Percentiles rank a stretch among this genome's conserved stretches.
These are phyloP conservation scores for Fallopia convolvulus DNA, from an alignment of 148 eudicot species.

Conservation along the genomic window DNA sequence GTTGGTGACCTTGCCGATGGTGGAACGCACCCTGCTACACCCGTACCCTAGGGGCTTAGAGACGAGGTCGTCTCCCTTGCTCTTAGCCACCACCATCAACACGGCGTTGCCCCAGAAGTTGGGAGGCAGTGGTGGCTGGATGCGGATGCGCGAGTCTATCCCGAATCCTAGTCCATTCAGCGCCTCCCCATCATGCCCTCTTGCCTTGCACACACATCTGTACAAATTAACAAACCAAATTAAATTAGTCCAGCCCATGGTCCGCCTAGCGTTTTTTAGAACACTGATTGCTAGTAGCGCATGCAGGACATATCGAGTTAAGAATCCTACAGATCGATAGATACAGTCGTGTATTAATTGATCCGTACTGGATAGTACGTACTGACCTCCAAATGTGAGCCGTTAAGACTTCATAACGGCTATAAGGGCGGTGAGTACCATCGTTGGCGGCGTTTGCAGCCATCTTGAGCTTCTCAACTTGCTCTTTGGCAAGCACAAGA, in stretches of 20 bases:
- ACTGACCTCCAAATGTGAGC: slow-evolving; percentile 31
- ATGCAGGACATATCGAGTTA: too few relatives aligned
- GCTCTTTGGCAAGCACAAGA: slow-evolving; percentile 16
- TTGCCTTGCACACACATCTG: slow-evolving; percentile 32
- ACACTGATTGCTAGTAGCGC: too few relatives aligned
- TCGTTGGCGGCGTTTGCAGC: slow-evolving; percentile 8
- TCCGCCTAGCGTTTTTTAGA: too few relatives aligned
- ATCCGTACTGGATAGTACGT: too few relatives aligned
- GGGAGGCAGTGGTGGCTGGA: slow-evolving; percentile 29
- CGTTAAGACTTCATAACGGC: slow-evolving; percentile 28
- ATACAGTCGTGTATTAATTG: too few relatives aligned
- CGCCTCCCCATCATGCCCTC: slow-evolving; percentile 16
- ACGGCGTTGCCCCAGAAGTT: slow-evolving; percentile 32
- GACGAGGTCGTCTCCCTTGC: slow-evolving; percentile 19
- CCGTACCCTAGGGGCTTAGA: slow-evolving; percentile 17
- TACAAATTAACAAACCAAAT: not conserved
- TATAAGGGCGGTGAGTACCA: slow-evolving; percentile 7
- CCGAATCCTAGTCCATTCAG: slow-evolving; percentile 24
- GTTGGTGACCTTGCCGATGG: slow-evolving; percentile 23
- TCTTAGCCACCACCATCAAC: slow-evolving; percentile 22
- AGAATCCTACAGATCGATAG: too few relatives aligned
- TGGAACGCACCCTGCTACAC: slow-evolving; percentile 24
- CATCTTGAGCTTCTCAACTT: slow-evolving; percentile 22
- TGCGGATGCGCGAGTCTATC: slow-evolving; percentile 20
- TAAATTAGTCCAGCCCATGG: too few relatives aligned